These are phyloP conservation scores for Discostella pseudostelligera DNA, from an alignment of 108 stramenopile species.

Conservation along the genomic window DNA sequence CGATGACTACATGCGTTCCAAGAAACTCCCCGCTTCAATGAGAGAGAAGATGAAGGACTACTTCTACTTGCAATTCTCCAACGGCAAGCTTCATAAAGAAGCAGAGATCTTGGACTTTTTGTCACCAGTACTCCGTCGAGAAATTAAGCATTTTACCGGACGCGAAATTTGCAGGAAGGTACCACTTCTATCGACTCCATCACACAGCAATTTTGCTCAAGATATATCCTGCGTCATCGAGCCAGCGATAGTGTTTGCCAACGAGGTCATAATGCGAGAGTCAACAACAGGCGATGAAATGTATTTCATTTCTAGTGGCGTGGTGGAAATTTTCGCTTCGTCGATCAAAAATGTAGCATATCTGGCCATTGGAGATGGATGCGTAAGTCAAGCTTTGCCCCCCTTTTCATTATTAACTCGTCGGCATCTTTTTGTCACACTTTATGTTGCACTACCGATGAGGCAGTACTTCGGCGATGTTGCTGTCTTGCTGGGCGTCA, in stretches of 20 bases:
- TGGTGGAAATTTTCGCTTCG: constrained; percentile 50
- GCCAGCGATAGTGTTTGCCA: constrained; percentile 55
- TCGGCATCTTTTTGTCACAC: not conserved
- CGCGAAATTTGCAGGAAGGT: constrained; percentile 56
- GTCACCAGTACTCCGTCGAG: constrained; percentile 54
- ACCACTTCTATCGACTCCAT: constrained; percentile 47
- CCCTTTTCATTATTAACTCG: not conserved
- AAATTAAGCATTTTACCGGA: constrained; percentile 56
- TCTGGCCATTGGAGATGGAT: constrained; percentile 59
- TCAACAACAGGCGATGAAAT: constrained; percentile 60
- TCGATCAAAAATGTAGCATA: constrained; percentile 26
- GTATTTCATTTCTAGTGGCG: constrained; percentile 60
- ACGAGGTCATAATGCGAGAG: constrained; percentile 57
- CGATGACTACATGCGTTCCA: constrained; percentile 69
- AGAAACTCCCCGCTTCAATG: constrained; percentile 54
- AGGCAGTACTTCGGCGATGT: constrained; percentile 61
- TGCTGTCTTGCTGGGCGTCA: constrained; percentile 42
- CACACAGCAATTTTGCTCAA: constrained; percentile 44
- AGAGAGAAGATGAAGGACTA: constrained; percentile 68
- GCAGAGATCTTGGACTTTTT: constrained; percentile 50
- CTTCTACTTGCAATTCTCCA: constrained; percentile 58
- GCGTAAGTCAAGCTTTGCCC: constrained; percentile 36
- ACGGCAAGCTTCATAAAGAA: constrained; percentile 64
- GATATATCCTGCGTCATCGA: constrained; percentile 50
- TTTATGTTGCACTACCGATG: not conserved